Base-by-base conservation (phyloP, 768 basidiomycete genomes). In the Boletus bicolor region DNA sequence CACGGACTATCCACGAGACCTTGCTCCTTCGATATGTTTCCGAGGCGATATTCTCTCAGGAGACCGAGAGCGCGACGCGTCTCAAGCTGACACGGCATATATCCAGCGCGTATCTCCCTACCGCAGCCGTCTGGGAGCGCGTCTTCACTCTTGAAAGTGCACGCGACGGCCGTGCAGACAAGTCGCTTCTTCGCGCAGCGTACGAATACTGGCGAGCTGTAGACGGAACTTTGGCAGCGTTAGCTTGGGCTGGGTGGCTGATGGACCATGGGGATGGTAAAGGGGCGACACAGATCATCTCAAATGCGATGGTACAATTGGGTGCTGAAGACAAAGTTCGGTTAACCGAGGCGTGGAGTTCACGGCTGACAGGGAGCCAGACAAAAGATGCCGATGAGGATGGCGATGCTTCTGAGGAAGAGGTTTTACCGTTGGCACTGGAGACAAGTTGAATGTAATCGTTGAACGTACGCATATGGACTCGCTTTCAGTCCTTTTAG, bases 241-340 rank as follows among this genome's bases (percentile, higher is more conserved):
- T 74, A 45, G 71, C 64, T 54, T 83, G 79, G 78, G 80, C 76
- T 15, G 61, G 63, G 51, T 84, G 82, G 82, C 57, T 83, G 32
- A 63, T 77, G 64, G 56, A 54, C 43, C 62, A 67, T 49, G 78
- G 76, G 35, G 64, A 70, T 51, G 80, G 78, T 37, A 69, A 65
- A 48, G 75, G 73, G 58, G 80, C 76, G 52, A 70, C 68, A 37
- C 71, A 59, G 42, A 65, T 75, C 41, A 68, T 82, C 45, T 70
- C 67, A 39, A 65, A 63, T 50, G 72, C 65, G 56, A 64, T 68
- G 63, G 58, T 62, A 43, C 68, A 64, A 52, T 59, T 72, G 51
- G 53, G 44, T 44, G 59, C 57, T 30, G 63, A 52, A 30, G 72
- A 70, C 54, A 69, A 74, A 57, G 62, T 36, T 42, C 65, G 61